Evolutionary conservation across 805 yeast species (phyloP).

Genomic region (Deakozyma indianensis): DNA sequence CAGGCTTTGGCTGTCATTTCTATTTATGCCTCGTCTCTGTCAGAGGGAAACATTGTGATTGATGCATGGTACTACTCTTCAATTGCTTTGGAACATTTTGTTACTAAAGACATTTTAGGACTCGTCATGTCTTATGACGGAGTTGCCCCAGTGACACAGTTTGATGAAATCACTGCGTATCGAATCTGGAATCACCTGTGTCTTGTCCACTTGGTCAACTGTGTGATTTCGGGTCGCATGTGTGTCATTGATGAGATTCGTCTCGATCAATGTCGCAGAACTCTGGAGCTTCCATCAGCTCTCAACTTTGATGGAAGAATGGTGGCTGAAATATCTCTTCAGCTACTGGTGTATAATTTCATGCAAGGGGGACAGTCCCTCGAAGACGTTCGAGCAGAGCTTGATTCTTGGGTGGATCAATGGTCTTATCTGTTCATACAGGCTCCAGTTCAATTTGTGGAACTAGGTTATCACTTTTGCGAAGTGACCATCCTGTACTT

Average conservation of each 20-base stretch:
- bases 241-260: constrained; percentile 46
- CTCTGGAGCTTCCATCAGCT: constrained; percentile 41
- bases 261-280: constrained; percentile 41
- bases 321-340: constrained; percentile 59
- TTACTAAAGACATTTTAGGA: constrained; percentile 30
- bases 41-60: constrained; percentile 35
- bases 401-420: constrained; percentile 47
- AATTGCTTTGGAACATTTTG: constrained; percentile 47
- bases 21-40: constrained; percentile 48
- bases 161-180: constrained; percentile 39
- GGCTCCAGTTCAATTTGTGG: constrained; percentile 62
- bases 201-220: constrained; percentile 51
- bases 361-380: constrained; percentile 28
- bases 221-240: constrained; percentile 52
- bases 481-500: constrained; percentile 35
- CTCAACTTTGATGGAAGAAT: constrained; percentile 75
- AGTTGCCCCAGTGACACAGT: constrained; percentile 25
- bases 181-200: constrained; percentile 62
- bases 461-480: constrained; percentile 52
- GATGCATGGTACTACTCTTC: constrained; percentile 65
- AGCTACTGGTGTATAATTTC: constrained; percentile 42
- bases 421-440: constrained; percentile 60
- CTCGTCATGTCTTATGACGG: constrained; percentile 15
- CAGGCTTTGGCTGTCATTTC: constrained; percentile 56
- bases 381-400: constrained; percentile 29